Evolutionary conservation across 306 rosid species (phyloP), one percentile per base, ranked within the genome.

Genomic region (Corylus avellana): DNA sequence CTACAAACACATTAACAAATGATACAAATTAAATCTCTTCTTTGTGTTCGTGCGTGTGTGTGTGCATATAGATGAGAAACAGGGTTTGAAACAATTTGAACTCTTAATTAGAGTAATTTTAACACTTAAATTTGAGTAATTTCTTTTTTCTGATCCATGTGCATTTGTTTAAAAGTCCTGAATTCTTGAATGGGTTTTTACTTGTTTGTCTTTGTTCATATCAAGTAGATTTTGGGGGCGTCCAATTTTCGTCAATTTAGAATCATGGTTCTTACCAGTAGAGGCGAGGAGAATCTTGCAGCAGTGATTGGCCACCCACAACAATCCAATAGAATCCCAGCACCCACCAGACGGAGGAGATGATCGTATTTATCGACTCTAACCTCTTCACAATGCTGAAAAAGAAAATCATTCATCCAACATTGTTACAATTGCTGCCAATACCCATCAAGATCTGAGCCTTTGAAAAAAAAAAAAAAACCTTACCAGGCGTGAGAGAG

Each of bases 271-370:
- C 58, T 83, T 83, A 91, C 97, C 97, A 91, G 77, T 93, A 93
- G 76, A 93, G 92, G 72, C 91, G 92, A 1, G 97, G 96, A 81
- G 94, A 89, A 87, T 93, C 92, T 78, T 91, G 92, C 57, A 93
- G 64, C 78, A 93, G 94, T 48, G 86, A 82, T 84, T 93, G 94
- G 71, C 92, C 97, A 6, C 96, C 97, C 76, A 82, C 76, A 81
- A 91, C 96, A 87, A 89, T 91, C 91, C 97, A 93, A 77, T 91
- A 93, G 85, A 93, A 93, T 77, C 97, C 97, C 70, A 89, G 78
- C 62, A 87, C 87, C 97, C 97, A 93, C 97, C 97, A 93, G 72
- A 93, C 72, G 16, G 92, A 91, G 4, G 97, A 93, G 54, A 90
- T 75, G 62, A 88, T 66, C 8, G 94, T 85, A 84, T 88, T 91